phyloP scores from a whole-genome alignment of 352 stramenopile genomes.

The Phytophthora agathidicida region DNA sequence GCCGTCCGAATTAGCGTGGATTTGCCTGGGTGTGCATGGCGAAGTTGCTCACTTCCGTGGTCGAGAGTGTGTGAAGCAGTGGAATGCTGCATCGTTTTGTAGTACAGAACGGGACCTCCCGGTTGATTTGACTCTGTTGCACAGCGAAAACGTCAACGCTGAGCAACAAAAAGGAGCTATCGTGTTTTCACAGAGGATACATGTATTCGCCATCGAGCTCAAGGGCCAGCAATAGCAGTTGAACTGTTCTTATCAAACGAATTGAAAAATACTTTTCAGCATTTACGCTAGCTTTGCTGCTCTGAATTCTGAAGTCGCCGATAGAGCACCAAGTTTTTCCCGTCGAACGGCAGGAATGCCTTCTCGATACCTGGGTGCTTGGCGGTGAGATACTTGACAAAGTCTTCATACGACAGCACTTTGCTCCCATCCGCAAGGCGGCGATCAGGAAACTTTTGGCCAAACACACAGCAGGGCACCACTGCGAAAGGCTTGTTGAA shows the following conservation, averaged over 20 bases:
- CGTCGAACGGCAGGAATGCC: slow-evolving; percentile 77
- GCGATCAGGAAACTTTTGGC: slow-evolving; percentile 87
- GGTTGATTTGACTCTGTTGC: slow-evolving; percentile 38
- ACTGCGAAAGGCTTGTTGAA: slow-evolving; percentile 95
- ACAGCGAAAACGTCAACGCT: background rate
- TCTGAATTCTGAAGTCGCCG: slow-evolving; percentile 17
- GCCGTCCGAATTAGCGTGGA: slow-evolving; percentile 28
- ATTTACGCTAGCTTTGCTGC: background rate
- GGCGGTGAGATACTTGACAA: slow-evolving; percentile 78
- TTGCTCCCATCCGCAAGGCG: slow-evolving; percentile 46
- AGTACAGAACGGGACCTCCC: slow-evolving; percentile 15
- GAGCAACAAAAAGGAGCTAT: slow-evolving; percentile 24
- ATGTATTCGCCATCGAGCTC: slow-evolving; percentile 28
- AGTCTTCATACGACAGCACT: slow-evolving; percentile 80
- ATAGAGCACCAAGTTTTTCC: slow-evolving; percentile 88
- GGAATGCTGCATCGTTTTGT: slow-evolving; percentile 15
- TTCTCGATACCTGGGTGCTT: slow-evolving; percentile 72
- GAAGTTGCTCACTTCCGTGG: slow-evolving; percentile 48
- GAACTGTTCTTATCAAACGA: background rate
- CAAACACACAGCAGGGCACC: slow-evolving; percentile 97
- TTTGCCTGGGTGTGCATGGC: slow-evolving; percentile 44
- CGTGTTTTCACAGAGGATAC: slow-evolving; percentile 40
- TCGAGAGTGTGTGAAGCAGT: slow-evolving; percentile 38
- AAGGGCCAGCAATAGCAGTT: slow-evolving; percentile 10
- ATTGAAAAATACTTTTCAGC: slow-evolving; percentile 5